A percentile compares a stretch with the other conserved stretches of the same genome.
Evolutionary conservation across 2,329 filamentous ascomycete genomes (phyloP).

Genomic region (Microsporum audouinii): DNA sequence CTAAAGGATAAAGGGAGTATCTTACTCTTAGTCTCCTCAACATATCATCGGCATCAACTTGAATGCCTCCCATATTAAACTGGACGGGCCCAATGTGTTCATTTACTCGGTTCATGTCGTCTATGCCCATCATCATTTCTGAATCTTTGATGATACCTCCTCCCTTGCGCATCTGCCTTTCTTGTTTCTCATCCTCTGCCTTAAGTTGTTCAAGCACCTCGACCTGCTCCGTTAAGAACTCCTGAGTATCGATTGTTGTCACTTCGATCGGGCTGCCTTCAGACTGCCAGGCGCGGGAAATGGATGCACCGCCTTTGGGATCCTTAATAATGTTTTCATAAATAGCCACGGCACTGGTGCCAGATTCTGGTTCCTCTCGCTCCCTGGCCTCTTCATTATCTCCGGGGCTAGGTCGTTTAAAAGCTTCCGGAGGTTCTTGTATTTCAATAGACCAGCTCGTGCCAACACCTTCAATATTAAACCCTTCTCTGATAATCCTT

Average conservation of each 20-base stretch:
- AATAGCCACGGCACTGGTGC: slow-evolving; percentile 53
- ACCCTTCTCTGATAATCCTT: slow-evolving; percentile 76
- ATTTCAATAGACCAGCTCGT: slow-evolving; percentile 78
- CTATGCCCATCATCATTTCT: slow-evolving; percentile 26
- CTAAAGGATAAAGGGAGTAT: neutral
- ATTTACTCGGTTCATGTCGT: slow-evolving; percentile 40
- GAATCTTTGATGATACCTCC: slow-evolving; percentile 22
- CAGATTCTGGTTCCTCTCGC: slow-evolving; percentile 19
- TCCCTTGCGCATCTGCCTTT: slow-evolving; percentile 24
- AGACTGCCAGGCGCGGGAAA: slow-evolving; percentile 40
- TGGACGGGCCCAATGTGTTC: slow-evolving; percentile 90
- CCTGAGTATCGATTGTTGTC: slow-evolving; percentile 61
- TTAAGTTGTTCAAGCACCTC: slow-evolving; percentile 58
- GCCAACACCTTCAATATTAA: slow-evolving; percentile 79
- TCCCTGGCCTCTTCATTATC: slow-evolving; percentile 17
- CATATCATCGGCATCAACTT: slow-evolving; percentile 91
- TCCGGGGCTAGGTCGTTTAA: slow-evolving; percentile 14
- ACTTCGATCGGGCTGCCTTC: slow-evolving; percentile 42
- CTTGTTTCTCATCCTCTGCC: slow-evolving; percentile 42
- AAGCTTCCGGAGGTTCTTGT: slow-evolving; percentile 40
- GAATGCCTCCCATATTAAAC: slow-evolving; percentile 97
- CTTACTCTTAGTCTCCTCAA: slow-evolving; percentile 68
- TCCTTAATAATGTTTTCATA: slow-evolving; percentile 74
- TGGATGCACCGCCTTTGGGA: slow-evolving; percentile 52
- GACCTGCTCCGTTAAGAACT: slow-evolving; percentile 63